Evolutionary conservation across 2,329 filamentous ascomycete genomes (phyloP).

Genomic region (Penicillium capsulatum): DNA sequence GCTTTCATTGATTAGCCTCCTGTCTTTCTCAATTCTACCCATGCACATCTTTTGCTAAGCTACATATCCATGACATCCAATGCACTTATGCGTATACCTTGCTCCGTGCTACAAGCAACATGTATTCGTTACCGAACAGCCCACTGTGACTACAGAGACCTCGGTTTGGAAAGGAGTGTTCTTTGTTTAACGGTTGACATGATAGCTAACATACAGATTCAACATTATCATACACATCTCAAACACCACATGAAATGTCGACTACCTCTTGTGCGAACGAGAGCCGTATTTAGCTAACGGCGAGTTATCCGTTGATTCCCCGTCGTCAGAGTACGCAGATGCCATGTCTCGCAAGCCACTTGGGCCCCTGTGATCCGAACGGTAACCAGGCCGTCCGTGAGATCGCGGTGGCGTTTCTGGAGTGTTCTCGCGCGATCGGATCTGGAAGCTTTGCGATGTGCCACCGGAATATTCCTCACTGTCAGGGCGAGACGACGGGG

Average conservation of each 20-base stretch:
- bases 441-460: slow-evolving; percentile 23
- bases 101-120: too few species aligned
- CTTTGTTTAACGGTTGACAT: too few species aligned
- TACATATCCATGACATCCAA: slow-evolving; percentile 13
- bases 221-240: too few species aligned
- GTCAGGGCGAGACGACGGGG: slow-evolving; percentile 24
- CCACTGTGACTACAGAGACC: too few species aligned
- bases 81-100: slow-evolving; percentile 5
- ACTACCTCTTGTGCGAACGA: too few species aligned
- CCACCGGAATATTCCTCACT: slow-evolving; percentile 25
- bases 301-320: slow-evolving; percentile 23
- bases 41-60: slow-evolving; percentile 15
- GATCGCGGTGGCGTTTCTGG: slow-evolving; percentile 27
- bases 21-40: slow-evolving; percentile 4
- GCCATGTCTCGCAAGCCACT: slow-evolving; percentile 23
- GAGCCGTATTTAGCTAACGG: slow-evolving; percentile 39
- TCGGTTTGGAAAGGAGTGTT: too few species aligned
- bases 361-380: slow-evolving; percentile 17
- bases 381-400: slow-evolving; percentile 19
- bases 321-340: slow-evolving; percentile 18
- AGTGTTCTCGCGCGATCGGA: slow-evolving; percentile 32
- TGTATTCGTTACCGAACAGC: too few species aligned
- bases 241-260: too few species aligned
- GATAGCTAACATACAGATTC: too few species aligned
- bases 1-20: slow-evolving; percentile 20